A percentile compares a stretch with the other conserved stretches of the same genome.
Conservation (phyloP, 148 eudicot genomes). For the Rhododendron henanense region DNA sequence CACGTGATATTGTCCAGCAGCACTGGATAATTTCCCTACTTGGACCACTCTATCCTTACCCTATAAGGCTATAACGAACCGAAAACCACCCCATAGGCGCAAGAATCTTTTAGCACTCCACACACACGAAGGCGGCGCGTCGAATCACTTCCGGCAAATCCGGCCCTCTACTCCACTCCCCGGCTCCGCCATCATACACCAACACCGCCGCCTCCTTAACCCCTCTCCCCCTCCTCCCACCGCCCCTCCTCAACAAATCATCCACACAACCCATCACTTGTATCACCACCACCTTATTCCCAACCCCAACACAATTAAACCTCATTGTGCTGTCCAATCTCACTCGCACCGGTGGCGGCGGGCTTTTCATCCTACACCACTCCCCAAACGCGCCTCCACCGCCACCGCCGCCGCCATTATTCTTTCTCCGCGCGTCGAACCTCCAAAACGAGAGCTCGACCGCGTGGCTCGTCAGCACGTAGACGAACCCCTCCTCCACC, state of each 20-base stretch:
- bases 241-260: constrained; percentile 55
- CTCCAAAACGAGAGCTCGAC: constrained; percentile 85
- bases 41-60: neutral
- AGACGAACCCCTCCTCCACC: constrained; percentile 40
- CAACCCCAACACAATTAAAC: constrained; percentile 62
- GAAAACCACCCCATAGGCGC: neutral
- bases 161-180: constrained; percentile 68
- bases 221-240: constrained; percentile 53
- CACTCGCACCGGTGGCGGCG: constrained; percentile 65
- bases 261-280: constrained; percentile 68
- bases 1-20: neutral
- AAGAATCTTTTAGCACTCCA: constrained; percentile 40
- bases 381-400: constrained; percentile 34
- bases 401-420: neutral
- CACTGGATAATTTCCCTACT: neutral
- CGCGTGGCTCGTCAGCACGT: constrained; percentile 67
- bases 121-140: constrained; percentile 73
- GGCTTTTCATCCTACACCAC: constrained; percentile 64
- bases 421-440: constrained; percentile 42
- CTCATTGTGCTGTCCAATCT: constrained; percentile 67
- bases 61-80: neutral
- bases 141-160: constrained; percentile 57
- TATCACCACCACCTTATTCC: constrained; percentile 62
- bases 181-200: constrained; percentile 56
- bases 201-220: constrained; percentile 54